Conservation (phyloP, 1,139 yeast species). For the Kodamaea ohmeri region DNA sequence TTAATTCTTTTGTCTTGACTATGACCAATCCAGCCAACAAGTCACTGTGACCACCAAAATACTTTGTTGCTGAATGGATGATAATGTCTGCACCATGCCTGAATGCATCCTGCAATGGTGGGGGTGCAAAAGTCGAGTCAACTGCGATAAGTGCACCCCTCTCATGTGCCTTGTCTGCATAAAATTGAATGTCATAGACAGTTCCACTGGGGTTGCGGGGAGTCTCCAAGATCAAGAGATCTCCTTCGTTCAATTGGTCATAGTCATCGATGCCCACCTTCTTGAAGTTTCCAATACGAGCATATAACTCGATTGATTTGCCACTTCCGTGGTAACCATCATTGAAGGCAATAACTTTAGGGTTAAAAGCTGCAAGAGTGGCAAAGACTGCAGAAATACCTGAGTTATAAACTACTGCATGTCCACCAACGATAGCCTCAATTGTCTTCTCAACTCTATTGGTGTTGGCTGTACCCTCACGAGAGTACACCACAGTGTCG, state of each 20-base stretch:
- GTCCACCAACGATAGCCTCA: conserved; percentile 53
- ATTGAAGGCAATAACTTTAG: conserved; percentile 72
- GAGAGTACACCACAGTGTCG: conserved; percentile 48
- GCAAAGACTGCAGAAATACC: conserved; percentile 85
- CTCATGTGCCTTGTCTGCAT: conserved; percentile 65
- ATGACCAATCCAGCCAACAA: conserved; percentile 76
- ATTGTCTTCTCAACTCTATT: conserved; percentile 65
- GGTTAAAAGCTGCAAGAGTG: conserved; percentile 66
- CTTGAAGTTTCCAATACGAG: conserved; percentile 59
- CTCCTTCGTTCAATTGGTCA: conserved; percentile 57
- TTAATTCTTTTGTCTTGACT: conserved; percentile 51
- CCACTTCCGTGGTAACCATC: conserved; percentile 85
- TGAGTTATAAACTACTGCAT: conserved; percentile 62
- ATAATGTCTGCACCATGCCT: conserved; percentile 77
- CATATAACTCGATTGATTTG: conserved; percentile 61
- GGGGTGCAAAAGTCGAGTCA: conserved; percentile 93
- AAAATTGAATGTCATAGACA: conserved; percentile 58
- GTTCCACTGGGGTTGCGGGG: conserved; percentile 86
- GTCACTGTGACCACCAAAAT: conserved; percentile 94
- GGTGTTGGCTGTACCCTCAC: conserved; percentile 71
- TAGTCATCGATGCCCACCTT: conserved; percentile 49
- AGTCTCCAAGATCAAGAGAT: conserved; percentile 78
- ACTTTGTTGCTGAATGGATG: conserved; percentile 89
- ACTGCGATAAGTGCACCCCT: conserved; percentile 67
- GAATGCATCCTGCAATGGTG: conserved; percentile 82